Conservation (phyloP, 148 eudicot species). For the Dysphania ambrosioides region DNA sequence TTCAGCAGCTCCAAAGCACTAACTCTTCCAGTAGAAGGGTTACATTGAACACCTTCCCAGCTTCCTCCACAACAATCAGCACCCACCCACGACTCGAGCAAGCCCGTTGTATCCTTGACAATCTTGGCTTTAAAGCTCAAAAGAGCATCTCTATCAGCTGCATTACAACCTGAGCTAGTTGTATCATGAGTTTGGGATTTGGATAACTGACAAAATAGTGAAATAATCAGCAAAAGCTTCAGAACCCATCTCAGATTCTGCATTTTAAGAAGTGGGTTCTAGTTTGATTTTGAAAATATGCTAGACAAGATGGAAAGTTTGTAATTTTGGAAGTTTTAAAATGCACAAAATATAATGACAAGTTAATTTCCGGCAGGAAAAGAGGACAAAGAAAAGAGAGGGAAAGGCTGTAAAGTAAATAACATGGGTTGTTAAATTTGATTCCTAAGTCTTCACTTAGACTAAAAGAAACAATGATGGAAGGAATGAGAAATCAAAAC, state of each 20-base stretch:
- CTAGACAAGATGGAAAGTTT: constrained; percentile 7
- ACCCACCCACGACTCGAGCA: constrained; percentile 66
- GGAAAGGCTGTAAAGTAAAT: constrained; percentile 33
- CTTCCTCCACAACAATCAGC: constrained; percentile 67
- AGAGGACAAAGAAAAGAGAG: constrained; percentile 15
- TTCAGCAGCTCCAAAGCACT: constrained; percentile 50
- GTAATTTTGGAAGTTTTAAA: constrained; percentile 33
- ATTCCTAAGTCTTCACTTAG: constrained; percentile 17
- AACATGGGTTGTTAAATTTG: constrained; percentile 11
- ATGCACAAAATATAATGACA: neutral
- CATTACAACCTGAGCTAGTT: constrained; percentile 30
- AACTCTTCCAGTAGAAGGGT: constrained; percentile 51
- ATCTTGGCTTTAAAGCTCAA: constrained; percentile 62
- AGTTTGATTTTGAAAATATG: constrained; percentile 18
- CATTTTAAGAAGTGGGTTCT: constrained; percentile 50
- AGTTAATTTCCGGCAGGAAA: constrained; percentile 12
- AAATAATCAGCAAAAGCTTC: constrained; percentile 36
- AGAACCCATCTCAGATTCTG: constrained; percentile 44
- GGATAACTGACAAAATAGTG: constrained; percentile 27
- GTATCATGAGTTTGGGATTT: constrained; percentile 20
- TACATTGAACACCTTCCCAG: constrained; percentile 84
- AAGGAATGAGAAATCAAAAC: neutral
- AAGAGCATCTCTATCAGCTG: constrained; percentile 64
- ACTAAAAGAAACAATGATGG: constrained; percentile 25
- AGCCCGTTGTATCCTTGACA: constrained; percentile 55